Base-by-base conservation (phyloP, 2,329 filamentous ascomycete species). In the Botrytis sinoallii region DNA sequence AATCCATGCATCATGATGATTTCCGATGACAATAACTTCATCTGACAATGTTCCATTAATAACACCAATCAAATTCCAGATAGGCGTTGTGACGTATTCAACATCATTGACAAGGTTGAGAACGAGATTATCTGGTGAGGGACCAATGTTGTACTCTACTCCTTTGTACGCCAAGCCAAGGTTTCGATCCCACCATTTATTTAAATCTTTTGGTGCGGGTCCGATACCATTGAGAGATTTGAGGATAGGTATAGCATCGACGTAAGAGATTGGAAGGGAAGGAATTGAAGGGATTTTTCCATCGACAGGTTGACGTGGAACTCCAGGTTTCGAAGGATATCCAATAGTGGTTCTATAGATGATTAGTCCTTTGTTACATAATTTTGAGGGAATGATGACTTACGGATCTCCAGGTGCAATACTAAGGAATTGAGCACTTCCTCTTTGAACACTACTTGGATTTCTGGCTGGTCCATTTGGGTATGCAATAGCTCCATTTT, bases 11-110 rank as follows among this genome's bases (percentile, higher is more conserved):
- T 97, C 94, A 48, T 94, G 90, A 80, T 97, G 95, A 80, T 97
- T 97, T n/a, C 95, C 94, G 46, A 98, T 84, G 5, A 99, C 87
- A 64, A 99, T 86, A 1, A 97, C 94, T 80, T 98, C 94, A 78
- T 97, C 90, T 79, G 94, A 90, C 52, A 96, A 89, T 0, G 92
- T 92, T 16, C 95, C 96, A 79, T 97, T 97, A 81, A 99, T 93
- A 64, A 96, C 86, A 63, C 95, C 95, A 76, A 98, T 95, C 3
- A 96, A 93, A 80, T 99, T 92, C 94, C 94, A 97, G 70, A 95
- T 85, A 6, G 93, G 92, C 0, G 92, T 96, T 1, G 88, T 95
- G 22, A 90, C 89, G 79, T 97, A 96, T 64, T 94, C 89, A 83
- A 97, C 93, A 79, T 94, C 85, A 79, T 95, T 97, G 79, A 88